Percentiles rank a stretch among this genome's conserved stretches.
Conservation (phyloP, 2,329 filamentous ascomycete genomes). For the Rugonectria rugulosa region DNA sequence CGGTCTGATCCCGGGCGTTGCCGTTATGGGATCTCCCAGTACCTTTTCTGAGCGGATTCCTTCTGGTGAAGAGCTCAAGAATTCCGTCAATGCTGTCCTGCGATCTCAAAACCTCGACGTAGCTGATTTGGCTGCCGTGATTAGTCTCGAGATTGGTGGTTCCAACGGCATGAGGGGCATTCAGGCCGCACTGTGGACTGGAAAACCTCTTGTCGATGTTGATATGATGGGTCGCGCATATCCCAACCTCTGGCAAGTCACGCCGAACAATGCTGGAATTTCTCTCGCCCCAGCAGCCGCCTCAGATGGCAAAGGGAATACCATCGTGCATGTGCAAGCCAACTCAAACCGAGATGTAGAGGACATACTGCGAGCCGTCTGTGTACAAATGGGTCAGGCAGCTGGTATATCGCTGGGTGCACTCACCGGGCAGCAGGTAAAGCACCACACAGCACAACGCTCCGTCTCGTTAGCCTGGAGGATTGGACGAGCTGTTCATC, state of each 20-base stretch:
- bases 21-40: constrained; percentile 24
- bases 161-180: constrained; percentile 20
- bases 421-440: not conserved
- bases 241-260: constrained; percentile 25
- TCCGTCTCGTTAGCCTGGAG: constrained; percentile 13
- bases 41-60: constrained; percentile 16
- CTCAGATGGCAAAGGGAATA: constrained; percentile 14
- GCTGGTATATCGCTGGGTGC: constrained; percentile 8
- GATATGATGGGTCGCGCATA: constrained; percentile 30
- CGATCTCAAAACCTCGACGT: not conserved
- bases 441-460: not conserved
- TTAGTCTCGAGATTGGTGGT: constrained; percentile 27
- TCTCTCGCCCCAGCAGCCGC: constrained; percentile 9
- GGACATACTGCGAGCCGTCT: constrained; percentile 1
- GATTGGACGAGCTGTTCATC: not conserved
- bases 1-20: not conserved
- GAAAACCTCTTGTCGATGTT: constrained; percentile 16
- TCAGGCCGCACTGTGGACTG: constrained; percentile 1
- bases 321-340: constrained; percentile 1
- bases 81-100: constrained; percentile 14
- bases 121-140: constrained; percentile 8
- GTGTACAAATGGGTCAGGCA: constrained; percentile 9
- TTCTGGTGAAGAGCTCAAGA: constrained; percentile 14
- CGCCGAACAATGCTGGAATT: constrained; percentile 1
- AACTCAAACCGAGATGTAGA: constrained; percentile 7